Evolutionary conservation across 257 asterid genomes (phyloP).

Genomic region (Linaria vulgaris): DNA sequence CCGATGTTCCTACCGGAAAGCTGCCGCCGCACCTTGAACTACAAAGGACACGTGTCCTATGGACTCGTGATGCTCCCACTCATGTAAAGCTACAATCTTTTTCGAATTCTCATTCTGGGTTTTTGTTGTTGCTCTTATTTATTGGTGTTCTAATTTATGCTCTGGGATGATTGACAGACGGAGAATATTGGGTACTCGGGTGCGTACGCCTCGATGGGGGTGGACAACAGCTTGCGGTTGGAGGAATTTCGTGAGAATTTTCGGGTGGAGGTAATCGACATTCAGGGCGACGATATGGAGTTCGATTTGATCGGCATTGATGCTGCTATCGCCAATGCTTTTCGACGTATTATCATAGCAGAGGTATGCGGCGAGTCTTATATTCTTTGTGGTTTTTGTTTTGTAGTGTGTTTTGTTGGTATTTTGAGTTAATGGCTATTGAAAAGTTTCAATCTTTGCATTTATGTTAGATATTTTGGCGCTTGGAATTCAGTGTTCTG

Average conservation of each 20-base stretch:
- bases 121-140: neutral
- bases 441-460: neutral
- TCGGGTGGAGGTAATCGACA: constrained; percentile 58
- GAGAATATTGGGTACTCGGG: constrained; percentile 78
- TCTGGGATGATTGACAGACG: constrained; percentile 40
- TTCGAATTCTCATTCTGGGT: neutral
- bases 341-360: constrained; percentile 85
- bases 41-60: constrained; percentile 68
- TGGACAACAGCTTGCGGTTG: constrained; percentile 74
- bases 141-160: neutral
- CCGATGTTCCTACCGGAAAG: constrained; percentile 70
- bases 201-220: constrained; percentile 79
- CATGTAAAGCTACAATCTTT: constrained; percentile 38
- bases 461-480: constrained; percentile 1
- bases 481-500: neutral
- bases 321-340: constrained; percentile 87
- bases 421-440: neutral
- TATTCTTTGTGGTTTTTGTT: constrained; percentile 5
- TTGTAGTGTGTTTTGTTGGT: neutral
- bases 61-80: constrained; percentile 72
- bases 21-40: constrained; percentile 68
- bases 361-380: constrained; percentile 47
- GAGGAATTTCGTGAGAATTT: constrained; percentile 61
- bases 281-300: constrained; percentile 65
- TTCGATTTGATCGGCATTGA: constrained; percentile 93